phyloP scores from a whole-genome alignment of 208 protist genomes.

The Vickermania spadyakhi region DNA sequence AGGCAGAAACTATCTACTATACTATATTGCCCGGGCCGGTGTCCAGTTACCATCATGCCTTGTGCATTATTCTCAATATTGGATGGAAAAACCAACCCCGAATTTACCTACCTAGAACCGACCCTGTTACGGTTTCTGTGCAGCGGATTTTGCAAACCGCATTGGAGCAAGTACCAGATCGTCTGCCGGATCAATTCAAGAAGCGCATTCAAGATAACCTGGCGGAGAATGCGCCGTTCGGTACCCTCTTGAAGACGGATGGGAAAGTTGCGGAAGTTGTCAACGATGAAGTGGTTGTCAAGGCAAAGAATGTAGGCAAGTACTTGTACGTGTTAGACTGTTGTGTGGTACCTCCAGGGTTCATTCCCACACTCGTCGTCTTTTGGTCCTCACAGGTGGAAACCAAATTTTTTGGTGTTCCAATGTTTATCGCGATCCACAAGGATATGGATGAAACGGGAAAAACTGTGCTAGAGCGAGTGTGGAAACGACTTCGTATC shows the following conservation, averaged over 20 bases:
- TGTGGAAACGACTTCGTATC: slow-evolving; percentile 39
- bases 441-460: slow-evolving; percentile 29
- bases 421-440: slow-evolving; percentile 43
- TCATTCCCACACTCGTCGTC: background rate
- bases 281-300: no score
- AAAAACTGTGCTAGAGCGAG: slow-evolving; percentile 26
- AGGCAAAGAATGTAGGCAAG: background rate
- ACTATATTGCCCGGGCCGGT: slow-evolving; percentile 31
- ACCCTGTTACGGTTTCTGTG: slow-evolving; percentile 11
- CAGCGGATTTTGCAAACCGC: slow-evolving; percentile 14
- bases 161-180: slow-evolving; percentile 18
- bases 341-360: background rate
- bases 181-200: slow-evolving; percentile 4
- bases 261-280: background rate
- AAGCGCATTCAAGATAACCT: no score
- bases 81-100: slow-evolving; percentile 31
- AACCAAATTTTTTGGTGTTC: slow-evolving; percentile 45
- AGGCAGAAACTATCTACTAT: slow-evolving; percentile 20
- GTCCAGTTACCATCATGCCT: slow-evolving; percentile 6
- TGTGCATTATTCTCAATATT: slow-evolving; percentile 22
- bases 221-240: slow-evolving; percentile 7
- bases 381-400: background rate
- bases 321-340: background rate
- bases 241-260: background rate
- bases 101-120: slow-evolving; percentile 19